Evolutionary conservation across 768 basidiomycete genomes (phyloP), one percentile per base, ranked within the genome.

Genomic region (Kwoniella shandongensis): DNA sequence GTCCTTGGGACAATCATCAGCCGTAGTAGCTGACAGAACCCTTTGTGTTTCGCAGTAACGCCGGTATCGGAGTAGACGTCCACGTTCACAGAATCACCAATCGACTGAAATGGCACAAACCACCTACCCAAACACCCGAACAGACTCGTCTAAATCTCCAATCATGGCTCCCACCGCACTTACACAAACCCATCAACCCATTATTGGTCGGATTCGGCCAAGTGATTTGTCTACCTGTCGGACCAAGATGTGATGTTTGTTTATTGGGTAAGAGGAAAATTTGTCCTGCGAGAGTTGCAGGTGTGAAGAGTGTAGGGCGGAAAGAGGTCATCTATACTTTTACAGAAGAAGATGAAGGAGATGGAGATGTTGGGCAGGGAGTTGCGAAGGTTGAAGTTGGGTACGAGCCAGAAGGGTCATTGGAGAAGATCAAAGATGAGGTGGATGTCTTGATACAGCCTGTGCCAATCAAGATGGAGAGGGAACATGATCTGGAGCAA

Each of bases 21-120:
- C n/a, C n/a, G n/a, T n/a, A n/a, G n/a, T n/a, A n/a, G n/a, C 45
- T 47, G 27, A 45, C 44, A 26, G 10, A 41, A 42, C 15, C n/a
- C 30, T 6, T 32, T n/a, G 32, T 59, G 47, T 27, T 32, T 13
- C 22, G 22, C 69, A 91, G 88, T 44, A 90, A 91, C 65, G 80
- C 82, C 23, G 94, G 94, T 1, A 94, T 97, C 30, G 94, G 93
- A 0, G 94, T 98, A 0, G 94, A 99, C 65, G 88, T 91, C 0
- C 94, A 99, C 74, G 92, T 97, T 6, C 92, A 97, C 65, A 81
- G 94, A 5, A 97, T 99, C 51, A 92, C 92, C 25, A 93, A 98
- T 65, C 81, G 91, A 15, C 76, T 99, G 1, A 86, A 88, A 38
- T 99, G 94, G 94, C 94, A 98, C 76, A 83, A 84, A 59, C 84